These are phyloP conservation scores for Meyerozyma sp. DNA, from an alignment of 1,139 yeast genomes.

Conservation along the genomic window DNA sequence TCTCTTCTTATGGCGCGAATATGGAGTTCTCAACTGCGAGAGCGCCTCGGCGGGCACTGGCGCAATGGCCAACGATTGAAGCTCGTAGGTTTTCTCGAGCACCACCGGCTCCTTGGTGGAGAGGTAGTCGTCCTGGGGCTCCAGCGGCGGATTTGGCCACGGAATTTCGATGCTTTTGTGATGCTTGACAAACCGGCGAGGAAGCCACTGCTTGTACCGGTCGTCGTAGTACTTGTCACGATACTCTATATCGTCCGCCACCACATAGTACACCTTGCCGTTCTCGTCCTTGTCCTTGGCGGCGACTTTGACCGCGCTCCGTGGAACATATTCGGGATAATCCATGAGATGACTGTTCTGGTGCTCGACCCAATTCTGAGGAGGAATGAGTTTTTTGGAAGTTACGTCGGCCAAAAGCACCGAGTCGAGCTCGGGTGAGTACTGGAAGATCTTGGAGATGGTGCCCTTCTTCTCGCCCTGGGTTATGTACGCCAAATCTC, in stretches of 20 bases:
- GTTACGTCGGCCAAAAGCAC: slow-evolving; percentile 32
- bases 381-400: slow-evolving; percentile 46
- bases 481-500: slow-evolving; percentile 47
- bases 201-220: slow-evolving; percentile 68
- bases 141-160: slow-evolving; percentile 79
- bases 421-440: slow-evolving; percentile 26
- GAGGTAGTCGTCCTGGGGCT: slow-evolving; percentile 51
- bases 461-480: slow-evolving; percentile 70
- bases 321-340: slow-evolving; percentile 52
- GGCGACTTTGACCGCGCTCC: slow-evolving; percentile 50
- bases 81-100: slow-evolving; percentile 69
- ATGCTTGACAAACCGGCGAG: slow-evolving; percentile 67
- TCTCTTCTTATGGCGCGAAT: slow-evolving; percentile 55
- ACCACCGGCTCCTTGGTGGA: slow-evolving; percentile 57
- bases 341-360: slow-evolving; percentile 71
- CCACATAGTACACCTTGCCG: slow-evolving; percentile 61
- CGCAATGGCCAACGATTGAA: slow-evolving; percentile 58
- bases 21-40: slow-evolving; percentile 67
- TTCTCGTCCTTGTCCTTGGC: slow-evolving; percentile 64
- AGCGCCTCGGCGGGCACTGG: slow-evolving; percentile 70
- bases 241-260: slow-evolving; percentile 68
- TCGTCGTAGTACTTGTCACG: slow-evolving; percentile 69
- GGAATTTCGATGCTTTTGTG: slow-evolving; percentile 72
- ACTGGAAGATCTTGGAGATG: slow-evolving; percentile 45
- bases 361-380: slow-evolving; percentile 66